Evolutionary conservation across 2,329 filamentous ascomycete species (phyloP), one percentile per base, ranked within the genome.

Genomic region (Hypoxylon sp.): DNA sequence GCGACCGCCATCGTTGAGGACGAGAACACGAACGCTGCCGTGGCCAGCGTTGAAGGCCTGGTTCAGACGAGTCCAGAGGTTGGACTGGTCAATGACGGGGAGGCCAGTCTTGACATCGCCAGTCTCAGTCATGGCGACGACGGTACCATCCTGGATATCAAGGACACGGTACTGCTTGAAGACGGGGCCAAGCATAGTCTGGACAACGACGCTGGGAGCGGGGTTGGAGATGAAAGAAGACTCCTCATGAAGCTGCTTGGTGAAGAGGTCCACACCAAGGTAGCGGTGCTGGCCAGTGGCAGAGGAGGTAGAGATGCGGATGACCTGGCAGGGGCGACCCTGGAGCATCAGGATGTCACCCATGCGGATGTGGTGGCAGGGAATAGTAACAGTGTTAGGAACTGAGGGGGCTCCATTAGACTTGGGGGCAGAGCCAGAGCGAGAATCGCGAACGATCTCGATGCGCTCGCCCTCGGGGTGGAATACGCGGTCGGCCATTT

Each of bases 161-260:
- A 99, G 92, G 81, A 99, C 95, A 80, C 96, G 95, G 92, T 99
- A 99, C 89, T 98, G 96, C 94, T 98, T 98, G 94, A 98, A 98
- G 86, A 98, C 91, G 73, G 96, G 96, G 78, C 95, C 96, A 75
- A 97, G 92, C 94, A 99, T 98, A 86, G 95, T 98, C 92, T 99
- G 96, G 79, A 99, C 95, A 73, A 98, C 90, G 69, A 99, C 96
- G 77, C 93, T 97, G 77, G 95, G 95, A 75, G 92, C 93, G 74
- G 96, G 96, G 92, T 97, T 97, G 85, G 93, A 95, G 86, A 98
- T 91, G 86, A 97, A 98, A 78, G 92, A 95, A 64, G 94, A 97
- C 91, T 99, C 96, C 87, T 99, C 96, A 81, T 98, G 94, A 75
- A 99, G 90, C 88, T 98, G 94, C 90, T 97, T 97, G 89, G 95